A percentile compares a stretch with the other conserved stretches of the same genome.
These are phyloP conservation scores for Inga oerstediana DNA, from an alignment of 306 rosid species.

Conservation along the genomic window DNA sequence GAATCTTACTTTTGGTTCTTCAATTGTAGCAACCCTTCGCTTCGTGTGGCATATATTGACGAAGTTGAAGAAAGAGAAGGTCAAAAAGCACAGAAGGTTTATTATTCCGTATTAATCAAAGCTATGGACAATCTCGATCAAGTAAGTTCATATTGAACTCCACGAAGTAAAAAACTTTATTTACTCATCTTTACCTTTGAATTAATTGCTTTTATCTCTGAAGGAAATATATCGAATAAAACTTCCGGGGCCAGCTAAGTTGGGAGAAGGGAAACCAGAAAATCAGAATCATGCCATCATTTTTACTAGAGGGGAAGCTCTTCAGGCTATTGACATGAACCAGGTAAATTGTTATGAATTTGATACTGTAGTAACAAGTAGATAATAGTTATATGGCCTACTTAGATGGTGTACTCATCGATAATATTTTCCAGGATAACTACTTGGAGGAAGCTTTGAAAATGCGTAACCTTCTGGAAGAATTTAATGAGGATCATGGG, in stretches of 20 bases:
- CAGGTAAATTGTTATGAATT: constrained; percentile 58
- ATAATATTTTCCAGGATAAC: constrained; percentile 70
- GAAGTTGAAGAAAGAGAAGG: constrained; percentile 95
- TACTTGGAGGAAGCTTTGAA: constrained; percentile 98
- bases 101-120: constrained; percentile 90
- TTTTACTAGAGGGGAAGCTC: constrained; percentile 97
- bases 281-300: constrained; percentile 96
- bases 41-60: constrained; percentile 97
- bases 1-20: constrained; percentile 36
- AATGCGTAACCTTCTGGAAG: constrained; percentile 98
- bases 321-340: constrained; percentile 98
- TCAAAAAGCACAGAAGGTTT: constrained; percentile 84
- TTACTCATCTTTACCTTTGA: constrained; percentile 23
- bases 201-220: constrained; percentile 40
- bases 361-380: constrained; percentile 28
- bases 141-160: constrained; percentile 51
- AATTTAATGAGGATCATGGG: constrained; percentile 94
- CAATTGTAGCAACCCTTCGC: constrained; percentile 76
- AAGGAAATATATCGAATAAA: constrained; percentile 94
- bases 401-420: constrained; percentile 33
- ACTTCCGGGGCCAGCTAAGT: constrained; percentile 84
- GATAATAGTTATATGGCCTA: constrained; percentile 30
- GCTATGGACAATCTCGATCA: constrained; percentile 91
- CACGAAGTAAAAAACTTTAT: not conserved
- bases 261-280: constrained; percentile 99